Percentiles rank a stretch among this genome's conserved stretches.
Evolutionary conservation across 2,329 filamentous ascomycete genomes (phyloP).

Genomic region (Epichloe scottii): DNA sequence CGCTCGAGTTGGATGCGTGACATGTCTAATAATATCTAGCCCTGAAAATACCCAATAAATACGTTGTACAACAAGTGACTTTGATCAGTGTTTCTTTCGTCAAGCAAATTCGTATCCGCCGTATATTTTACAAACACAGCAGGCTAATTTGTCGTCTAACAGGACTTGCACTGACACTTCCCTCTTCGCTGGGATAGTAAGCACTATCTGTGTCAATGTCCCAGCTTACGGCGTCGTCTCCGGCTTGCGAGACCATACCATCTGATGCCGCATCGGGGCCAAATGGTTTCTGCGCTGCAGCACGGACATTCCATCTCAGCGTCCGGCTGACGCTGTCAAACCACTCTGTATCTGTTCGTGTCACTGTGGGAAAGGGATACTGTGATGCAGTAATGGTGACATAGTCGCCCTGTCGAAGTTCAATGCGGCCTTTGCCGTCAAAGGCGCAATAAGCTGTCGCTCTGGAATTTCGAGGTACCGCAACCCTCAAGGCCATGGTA

Average conservation of each 20-base stretch:
- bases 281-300: constrained; percentile 86
- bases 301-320: constrained; percentile 87
- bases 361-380: constrained; percentile 94
- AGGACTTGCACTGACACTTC: constrained; percentile 53
- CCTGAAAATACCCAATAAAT: neutral
- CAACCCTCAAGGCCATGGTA: constrained; percentile 81
- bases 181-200: constrained; percentile 61
- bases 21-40: neutral
- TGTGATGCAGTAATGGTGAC: constrained; percentile 93
- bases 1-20: neutral
- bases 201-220: constrained; percentile 87
- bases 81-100: neutral
- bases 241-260: constrained; percentile 31
- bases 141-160: constrained; percentile 63
- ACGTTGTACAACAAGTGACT: too few relatives aligned
- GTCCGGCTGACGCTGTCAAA: constrained; percentile 91
- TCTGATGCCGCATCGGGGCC: constrained; percentile 32
- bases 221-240: constrained; percentile 55
- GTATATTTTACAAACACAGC: constrained; percentile 32
- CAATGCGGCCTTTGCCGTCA: constrained; percentile 90
- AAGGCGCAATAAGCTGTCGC: constrained; percentile 95
- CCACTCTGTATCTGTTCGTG: constrained; percentile 83
- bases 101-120: neutral
- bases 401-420: constrained; percentile 84
- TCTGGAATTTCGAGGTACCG: constrained; percentile 70